Base-by-base conservation (phyloP, 2,329 filamentous ascomycete genomes). In the Fusarium sublunatum region DNA sequence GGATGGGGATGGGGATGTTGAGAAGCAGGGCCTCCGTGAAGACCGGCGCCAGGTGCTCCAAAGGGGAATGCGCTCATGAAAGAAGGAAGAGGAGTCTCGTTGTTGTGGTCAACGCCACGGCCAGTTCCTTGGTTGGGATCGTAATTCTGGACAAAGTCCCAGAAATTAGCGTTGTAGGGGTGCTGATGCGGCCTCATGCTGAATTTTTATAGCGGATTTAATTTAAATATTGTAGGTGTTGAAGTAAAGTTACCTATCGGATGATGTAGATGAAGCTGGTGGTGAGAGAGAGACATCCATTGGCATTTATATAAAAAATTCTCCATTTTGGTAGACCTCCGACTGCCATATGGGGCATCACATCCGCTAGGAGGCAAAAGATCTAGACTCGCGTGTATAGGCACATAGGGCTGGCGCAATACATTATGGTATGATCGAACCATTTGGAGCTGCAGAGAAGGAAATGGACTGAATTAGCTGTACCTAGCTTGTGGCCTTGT, bases 101-200 rank as follows among this genome's bases (percentile, higher is more conserved):
- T 70, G 34, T 71, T 66, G 59, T 78, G 77, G 54, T 80, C 79
- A 51, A 79, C 74, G 42, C 78, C 77, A 15, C 71, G 70, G 38
- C 78, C 76, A 32, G 72, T 64, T 38, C 53, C 52, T 35, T 69
- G 67, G 38, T 67, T 70, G 22, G 74, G 72, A 56, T 75, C 72
- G 29, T 76, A 61, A 22, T 72, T 70, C 57, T 74, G 73, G 62
- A 78, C 43, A 52, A 77, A 79, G 51, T 79, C 72, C 73, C 72
- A 74, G 41, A 73, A 71, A 57, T 66, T 63, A 52, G 63, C 61
- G 6, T 68, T 61, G 35, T 64, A 65, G 11, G 61, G 58, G 41
- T 71, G 60, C 24, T 72, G 64, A 22, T 58, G 50, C 32, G 68
- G 50, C 53, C 59, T 63, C 72, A 74, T 73, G 56, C 48, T 44